Evolutionary conservation across 257 asterid species (phyloP).

Genomic region (Nicotiana tomentosiformis): DNA sequence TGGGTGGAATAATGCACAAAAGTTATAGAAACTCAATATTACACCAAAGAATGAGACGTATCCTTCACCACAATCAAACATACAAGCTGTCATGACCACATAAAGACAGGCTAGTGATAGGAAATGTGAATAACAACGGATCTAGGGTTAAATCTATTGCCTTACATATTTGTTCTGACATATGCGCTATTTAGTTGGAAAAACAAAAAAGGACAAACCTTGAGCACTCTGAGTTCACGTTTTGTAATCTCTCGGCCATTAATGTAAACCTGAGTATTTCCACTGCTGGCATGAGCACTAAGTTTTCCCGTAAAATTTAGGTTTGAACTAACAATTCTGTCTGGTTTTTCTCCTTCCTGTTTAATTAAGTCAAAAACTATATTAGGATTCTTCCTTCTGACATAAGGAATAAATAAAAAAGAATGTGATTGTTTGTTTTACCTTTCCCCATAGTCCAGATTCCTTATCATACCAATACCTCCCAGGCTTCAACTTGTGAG

Average conservation of each 20-base stretch:
- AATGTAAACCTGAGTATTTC: slow-evolving; percentile 84
- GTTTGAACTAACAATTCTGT: slow-evolving; percentile 72
- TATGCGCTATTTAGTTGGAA: neutral
- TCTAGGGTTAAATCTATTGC: neutral
- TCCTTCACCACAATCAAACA: neutral
- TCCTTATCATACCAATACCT: slow-evolving; percentile 94
- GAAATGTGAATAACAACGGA: neutral
- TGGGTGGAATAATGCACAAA: neutral
- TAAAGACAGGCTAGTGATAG: neutral
- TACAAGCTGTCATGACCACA: neutral
- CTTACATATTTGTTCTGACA: neutral
- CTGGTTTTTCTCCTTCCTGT: slow-evolving; percentile 98
- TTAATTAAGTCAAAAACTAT: slow-evolving; percentile 15
- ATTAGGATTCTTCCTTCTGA: slow-evolving; percentile 15
- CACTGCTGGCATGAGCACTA: slow-evolving; percentile 79
- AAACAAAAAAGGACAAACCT: slow-evolving; percentile 37
- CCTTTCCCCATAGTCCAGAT: slow-evolving; percentile 97
- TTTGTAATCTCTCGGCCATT: slow-evolving; percentile 96
- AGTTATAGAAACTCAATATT: neutral
- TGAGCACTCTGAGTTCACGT: slow-evolving; percentile 75
- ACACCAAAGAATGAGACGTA: neutral
- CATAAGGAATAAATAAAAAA: neutral
- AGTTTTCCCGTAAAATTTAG: slow-evolving; percentile 84
- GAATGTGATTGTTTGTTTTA: slow-evolving; percentile 2
- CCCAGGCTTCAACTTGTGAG: slow-evolving; percentile 83